Evolutionary conservation across 768 basidiomycete species (phyloP).

Genomic region (Suillus sp.): DNA sequence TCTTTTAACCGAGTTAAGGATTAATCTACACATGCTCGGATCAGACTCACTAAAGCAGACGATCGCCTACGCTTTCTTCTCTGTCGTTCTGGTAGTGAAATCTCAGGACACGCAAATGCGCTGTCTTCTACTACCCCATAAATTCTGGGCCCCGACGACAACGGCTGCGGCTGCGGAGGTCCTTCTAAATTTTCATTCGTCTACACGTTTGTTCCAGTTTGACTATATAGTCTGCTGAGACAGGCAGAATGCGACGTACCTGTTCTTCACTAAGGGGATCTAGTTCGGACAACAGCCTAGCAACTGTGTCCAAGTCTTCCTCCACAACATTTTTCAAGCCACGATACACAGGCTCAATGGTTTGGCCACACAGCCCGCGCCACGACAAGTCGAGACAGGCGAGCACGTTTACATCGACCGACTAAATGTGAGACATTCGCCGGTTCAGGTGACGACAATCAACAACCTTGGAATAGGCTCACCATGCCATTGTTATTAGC

Average conservation of each 20-base stretch:
- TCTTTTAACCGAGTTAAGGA: slow-evolving; percentile 11
- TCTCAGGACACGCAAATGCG: not conserved
- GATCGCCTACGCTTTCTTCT: slow-evolving; percentile 21
- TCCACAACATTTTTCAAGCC: slow-evolving; percentile 37
- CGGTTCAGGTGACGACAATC: not conserved
- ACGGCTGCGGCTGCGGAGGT: slow-evolving; percentile 2
- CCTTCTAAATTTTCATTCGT: not conserved
- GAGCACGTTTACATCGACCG: slow-evolving; percentile 20
- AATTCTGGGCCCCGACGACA: not conserved
- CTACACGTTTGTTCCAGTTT: not conserved
- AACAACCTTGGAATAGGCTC: slow-evolving; percentile 8
- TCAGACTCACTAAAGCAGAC: slow-evolving; percentile 14
- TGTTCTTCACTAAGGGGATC: slow-evolving; percentile 32
- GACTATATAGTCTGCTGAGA: not conserved
- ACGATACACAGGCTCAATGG: slow-evolving; percentile 37
- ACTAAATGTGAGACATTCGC: slow-evolving; percentile 10
- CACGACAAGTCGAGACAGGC: slow-evolving; percentile 23
- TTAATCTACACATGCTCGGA: not conserved
- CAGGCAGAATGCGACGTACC: slow-evolving; percentile 7
- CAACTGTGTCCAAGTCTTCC: slow-evolving; percentile 45
- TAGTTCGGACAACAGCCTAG: slow-evolving; percentile 44
- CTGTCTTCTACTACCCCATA: slow-evolving; percentile 5
- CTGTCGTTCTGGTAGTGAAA: slow-evolving; percentile 8
- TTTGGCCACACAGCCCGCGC: slow-evolving; percentile 33
- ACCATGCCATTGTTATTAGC: slow-evolving; percentile 17